Percentiles rank a stretch among this genome's conserved stretches.
Conservation (phyloP, 2,329 filamentous ascomycete genomes). For the Aspergillus fijiensis region DNA sequence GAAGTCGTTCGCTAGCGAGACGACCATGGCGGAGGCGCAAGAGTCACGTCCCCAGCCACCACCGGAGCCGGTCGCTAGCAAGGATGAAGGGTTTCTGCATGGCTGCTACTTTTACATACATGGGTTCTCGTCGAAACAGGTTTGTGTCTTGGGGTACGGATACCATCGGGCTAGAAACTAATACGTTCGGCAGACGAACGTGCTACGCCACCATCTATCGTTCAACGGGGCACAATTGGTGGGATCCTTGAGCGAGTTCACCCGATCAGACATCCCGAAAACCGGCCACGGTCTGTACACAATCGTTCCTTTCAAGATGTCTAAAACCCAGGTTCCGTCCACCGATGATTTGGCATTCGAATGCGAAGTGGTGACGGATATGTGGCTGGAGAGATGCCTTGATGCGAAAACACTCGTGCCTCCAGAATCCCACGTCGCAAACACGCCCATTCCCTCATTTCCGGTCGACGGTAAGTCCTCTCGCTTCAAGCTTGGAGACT, state of each 20-base stretch:
- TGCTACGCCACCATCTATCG: conserved; percentile 43
- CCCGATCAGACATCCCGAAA: conserved; percentile 34
- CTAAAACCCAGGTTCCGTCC: conserved; percentile 34
- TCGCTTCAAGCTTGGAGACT: background rate
- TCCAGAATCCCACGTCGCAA: conserved; percentile 69
- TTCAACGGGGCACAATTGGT: conserved; percentile 44
- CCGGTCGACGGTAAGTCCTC: conserved; percentile 56
- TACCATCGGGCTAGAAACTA: conserved; percentile 10
- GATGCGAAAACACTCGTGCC: conserved; percentile 70
- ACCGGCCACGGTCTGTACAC: conserved; percentile 37
- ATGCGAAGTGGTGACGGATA: conserved; percentile 70
- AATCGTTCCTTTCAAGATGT: conserved; percentile 41
- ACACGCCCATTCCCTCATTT: conserved; percentile 71
- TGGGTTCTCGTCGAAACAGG: conserved; percentile 58
- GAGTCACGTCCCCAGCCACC: conserved; percentile 21
- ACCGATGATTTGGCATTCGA: conserved; percentile 43
- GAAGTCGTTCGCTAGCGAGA: conserved; percentile 42
- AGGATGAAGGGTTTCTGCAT: conserved; percentile 52
- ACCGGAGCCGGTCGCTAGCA: conserved; percentile 22
- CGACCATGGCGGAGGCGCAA: conserved; percentile 30
- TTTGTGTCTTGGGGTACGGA: conserved; percentile 37
- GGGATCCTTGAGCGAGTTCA: conserved; percentile 34
- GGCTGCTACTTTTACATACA: conserved; percentile 59
- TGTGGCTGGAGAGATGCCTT: conserved; percentile 89
- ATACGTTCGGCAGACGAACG: conserved; percentile 27